phyloP scores from a whole-genome alignment of 495 filamentous ascomycete genomes.

The Mytilinidion resinicola region DNA sequence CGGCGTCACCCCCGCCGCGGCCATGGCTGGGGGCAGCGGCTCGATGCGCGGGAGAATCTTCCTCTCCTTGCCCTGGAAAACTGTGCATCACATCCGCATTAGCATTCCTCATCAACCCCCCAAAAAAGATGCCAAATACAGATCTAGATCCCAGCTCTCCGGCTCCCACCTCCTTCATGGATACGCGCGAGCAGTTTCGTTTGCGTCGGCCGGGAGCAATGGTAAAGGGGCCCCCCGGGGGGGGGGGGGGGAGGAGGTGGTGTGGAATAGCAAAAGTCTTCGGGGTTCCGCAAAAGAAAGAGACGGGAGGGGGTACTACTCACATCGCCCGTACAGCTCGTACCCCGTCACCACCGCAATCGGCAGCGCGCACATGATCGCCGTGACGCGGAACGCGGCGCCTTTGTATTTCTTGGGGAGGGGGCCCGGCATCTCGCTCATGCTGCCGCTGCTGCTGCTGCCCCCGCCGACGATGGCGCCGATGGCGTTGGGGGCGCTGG shows the following conservation, averaged over 20 bases:
- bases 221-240: no score
- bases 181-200: no score
- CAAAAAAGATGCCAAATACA: no score
- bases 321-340: constrained; percentile 23
- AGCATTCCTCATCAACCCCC: background rate
- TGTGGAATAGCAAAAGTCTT: no score
- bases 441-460: background rate
- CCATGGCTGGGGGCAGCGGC: background rate
- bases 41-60: background rate
- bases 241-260: no score
- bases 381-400: constrained; percentile 14
- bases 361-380: constrained; percentile 24
- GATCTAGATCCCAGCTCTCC: no score
- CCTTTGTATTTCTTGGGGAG: constrained; percentile 19
- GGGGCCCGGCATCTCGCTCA: background rate
- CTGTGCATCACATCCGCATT: no score
- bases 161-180: no score
- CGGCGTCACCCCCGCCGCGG: background rate
- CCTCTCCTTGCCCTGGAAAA: background rate
- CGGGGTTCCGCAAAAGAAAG: no score
- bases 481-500: background rate
- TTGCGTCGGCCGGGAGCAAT: no score
- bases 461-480: background rate
- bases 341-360: constrained; percentile 18
- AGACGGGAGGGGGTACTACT: no score